A percentile compares a stretch with the other conserved stretches of the same genome.
Evolutionary conservation across 2,329 filamentous ascomycete genomes (phyloP).

Genomic region (Clonostachys chloroleuca): DNA sequence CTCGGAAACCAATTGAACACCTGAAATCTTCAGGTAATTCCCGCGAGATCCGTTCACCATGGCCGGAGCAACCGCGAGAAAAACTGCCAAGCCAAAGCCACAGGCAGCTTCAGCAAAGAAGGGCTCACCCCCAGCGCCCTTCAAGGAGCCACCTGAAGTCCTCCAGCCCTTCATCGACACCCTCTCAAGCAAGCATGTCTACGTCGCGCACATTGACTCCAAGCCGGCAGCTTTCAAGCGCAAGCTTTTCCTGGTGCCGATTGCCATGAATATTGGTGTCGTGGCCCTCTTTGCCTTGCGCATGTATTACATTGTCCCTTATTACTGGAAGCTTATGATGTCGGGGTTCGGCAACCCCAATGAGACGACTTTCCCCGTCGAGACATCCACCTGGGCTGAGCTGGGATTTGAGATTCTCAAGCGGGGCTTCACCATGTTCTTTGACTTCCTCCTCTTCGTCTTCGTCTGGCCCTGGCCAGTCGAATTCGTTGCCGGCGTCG

Average conservation of each 20-base stretch:
- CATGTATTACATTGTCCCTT: constrained; percentile 62
- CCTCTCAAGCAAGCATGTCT: constrained; percentile 67
- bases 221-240: constrained; percentile 69
- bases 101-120: too few relatives aligned
- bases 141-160: constrained; percentile 58
- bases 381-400: constrained; percentile 49
- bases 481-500: constrained; percentile 62
- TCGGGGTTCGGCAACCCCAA: constrained; percentile 63
- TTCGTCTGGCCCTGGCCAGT: constrained; percentile 72
- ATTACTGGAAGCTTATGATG: constrained; percentile 65
- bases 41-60: too few relatives aligned
- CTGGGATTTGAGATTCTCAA: constrained; percentile 51
- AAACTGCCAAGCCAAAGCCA: too few relatives aligned
- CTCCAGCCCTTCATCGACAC: constrained; percentile 62
- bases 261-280: constrained; percentile 70
- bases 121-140: constrained; percentile 52
- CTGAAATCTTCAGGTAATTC: too few relatives aligned
- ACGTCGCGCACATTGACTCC: constrained; percentile 79
- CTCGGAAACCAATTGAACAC: too few relatives aligned
- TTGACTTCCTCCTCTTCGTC: constrained; percentile 68
- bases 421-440: constrained; percentile 61
- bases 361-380: constrained; percentile 59
- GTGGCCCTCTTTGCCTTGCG: constrained; percentile 62
- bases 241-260: constrained; percentile 77
- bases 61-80: too few relatives aligned